Conservation (phyloP, 2,329 filamentous ascomycete genomes). For the Ambrosiella cleistominuta region DNA sequence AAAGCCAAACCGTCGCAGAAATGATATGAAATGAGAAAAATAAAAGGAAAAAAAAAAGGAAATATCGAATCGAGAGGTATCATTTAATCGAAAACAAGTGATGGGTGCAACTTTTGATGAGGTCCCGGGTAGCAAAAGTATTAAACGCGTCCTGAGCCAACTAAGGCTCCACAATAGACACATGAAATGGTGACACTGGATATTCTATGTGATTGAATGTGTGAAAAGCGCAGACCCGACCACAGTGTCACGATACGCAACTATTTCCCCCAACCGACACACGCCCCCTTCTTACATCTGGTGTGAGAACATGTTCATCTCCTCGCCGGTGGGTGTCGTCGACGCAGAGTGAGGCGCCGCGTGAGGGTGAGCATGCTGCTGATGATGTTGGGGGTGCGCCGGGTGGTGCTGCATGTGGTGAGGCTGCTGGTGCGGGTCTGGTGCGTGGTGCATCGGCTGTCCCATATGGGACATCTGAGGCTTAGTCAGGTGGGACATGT, state of each 20-base stretch:
- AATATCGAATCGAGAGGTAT: slow-evolving; percentile 13
- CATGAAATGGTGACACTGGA: neutral
- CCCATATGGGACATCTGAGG: slow-evolving; percentile 51
- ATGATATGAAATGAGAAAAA: slow-evolving; percentile 15
- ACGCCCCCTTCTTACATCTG: slow-evolving; percentile 54
- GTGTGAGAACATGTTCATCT: slow-evolving; percentile 90
- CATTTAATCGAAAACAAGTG: slow-evolving; percentile 15
- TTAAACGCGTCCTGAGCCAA: neutral
- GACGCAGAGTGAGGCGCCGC: slow-evolving; percentile 7
- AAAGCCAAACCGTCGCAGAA: neutral
- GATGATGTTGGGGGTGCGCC: slow-evolving; percentile 10
- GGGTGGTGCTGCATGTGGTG: slow-evolving; percentile 12
- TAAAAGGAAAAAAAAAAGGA: slow-evolving; percentile 2
- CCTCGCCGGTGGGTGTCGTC: slow-evolving; percentile 36
- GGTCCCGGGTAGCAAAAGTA: neutral
- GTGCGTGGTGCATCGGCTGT: slow-evolving; percentile 38
- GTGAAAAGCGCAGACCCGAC: neutral
- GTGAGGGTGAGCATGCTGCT: slow-evolving; percentile 9
- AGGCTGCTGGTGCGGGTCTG: slow-evolving; percentile 44
- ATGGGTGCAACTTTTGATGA: slow-evolving; percentile 12
- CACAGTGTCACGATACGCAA: neutral
- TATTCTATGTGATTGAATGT: neutral
- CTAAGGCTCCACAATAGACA: neutral
- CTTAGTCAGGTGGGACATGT: slow-evolving; percentile 51
- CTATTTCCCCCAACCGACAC: neutral